phyloP scores from a whole-genome alignment of 768 basidiomycete genomes.

The Cytidiella melzeri region DNA sequence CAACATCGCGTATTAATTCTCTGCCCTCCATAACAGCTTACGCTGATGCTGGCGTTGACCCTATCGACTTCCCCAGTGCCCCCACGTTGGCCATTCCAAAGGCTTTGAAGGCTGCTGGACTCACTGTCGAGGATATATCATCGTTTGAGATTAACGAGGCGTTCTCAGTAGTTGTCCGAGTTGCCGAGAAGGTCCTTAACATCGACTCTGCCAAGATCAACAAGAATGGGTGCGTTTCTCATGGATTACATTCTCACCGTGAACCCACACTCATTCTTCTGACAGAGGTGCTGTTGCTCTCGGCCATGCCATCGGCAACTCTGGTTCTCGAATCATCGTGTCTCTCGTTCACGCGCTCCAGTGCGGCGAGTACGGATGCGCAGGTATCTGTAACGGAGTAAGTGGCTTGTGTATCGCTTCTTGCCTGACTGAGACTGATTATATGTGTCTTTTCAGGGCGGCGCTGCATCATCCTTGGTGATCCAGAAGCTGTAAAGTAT shows the following conservation, averaged over 20 bases:
- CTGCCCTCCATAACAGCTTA: constrained; percentile 52
- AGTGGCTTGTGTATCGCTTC: constrained; percentile 27
- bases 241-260: constrained; percentile 12
- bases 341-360: constrained; percentile 89
- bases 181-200: constrained; percentile 82
- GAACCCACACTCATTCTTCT: no score
- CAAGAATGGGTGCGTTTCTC: constrained; percentile 62
- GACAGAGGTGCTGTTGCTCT: constrained; percentile 92
- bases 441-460: constrained; percentile 50
- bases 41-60: constrained; percentile 94
- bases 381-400: constrained; percentile 96
- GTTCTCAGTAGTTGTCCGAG: constrained; percentile 89
- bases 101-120: constrained; percentile 82
- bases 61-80: constrained; percentile 95
- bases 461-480: constrained; percentile 86
- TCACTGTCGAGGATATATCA: constrained; percentile 78
- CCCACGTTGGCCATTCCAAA: constrained; percentile 87
- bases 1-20: no score
- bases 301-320: constrained; percentile 95
- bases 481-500: constrained; percentile 71
- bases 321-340: constrained; percentile 90
- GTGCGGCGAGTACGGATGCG: constrained; percentile 89
- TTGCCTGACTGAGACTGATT: not conserved
- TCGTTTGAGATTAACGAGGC: constrained; percentile 98
- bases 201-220: constrained; percentile 90